Conservation (phyloP, 495 filamentous ascomycete genomes). For the Amphirosellinia nigrospora region DNA sequence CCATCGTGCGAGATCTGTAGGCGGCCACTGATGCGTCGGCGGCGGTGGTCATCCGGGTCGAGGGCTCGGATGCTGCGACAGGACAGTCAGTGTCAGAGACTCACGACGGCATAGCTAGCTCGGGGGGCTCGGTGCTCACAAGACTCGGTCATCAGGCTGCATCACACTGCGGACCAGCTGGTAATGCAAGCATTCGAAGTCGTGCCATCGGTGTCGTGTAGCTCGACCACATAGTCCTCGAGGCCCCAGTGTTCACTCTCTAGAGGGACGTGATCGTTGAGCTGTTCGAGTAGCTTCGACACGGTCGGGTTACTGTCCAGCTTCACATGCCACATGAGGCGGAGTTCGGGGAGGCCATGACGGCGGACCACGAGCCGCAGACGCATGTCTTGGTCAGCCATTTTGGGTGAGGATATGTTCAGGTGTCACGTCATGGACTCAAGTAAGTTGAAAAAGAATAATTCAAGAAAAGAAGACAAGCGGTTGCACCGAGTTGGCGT, state of each 20-base stretch:
- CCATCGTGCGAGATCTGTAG: conserved; percentile 83
- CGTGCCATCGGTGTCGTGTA: conserved; percentile 60
- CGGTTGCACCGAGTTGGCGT: not conserved
- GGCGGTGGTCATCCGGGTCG: conserved; percentile 73
- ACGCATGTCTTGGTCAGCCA: conserved; percentile 63
- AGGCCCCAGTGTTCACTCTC: conserved; percentile 86
- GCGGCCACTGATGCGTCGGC: conserved; percentile 77
- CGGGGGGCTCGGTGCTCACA: conserved; percentile 32
- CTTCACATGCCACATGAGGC: conserved; percentile 73
- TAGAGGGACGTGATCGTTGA: conserved; percentile 84
- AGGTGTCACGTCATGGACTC: not conserved
- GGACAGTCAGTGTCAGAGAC: conserved; percentile 23
- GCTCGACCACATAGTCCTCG: conserved; percentile 90
- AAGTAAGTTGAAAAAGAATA: not conserved
- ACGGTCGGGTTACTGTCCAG: conserved; percentile 68
- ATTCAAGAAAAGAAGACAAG: too few relatives aligned
- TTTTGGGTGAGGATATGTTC: conserved; percentile 10
- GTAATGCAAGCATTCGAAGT: conserved; percentile 92
- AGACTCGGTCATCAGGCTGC: conserved; percentile 83
- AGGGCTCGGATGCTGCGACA: conserved; percentile 77
- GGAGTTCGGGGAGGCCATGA: conserved; percentile 75
- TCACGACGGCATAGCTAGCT: conserved; percentile 43
- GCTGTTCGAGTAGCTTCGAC: conserved; percentile 78
- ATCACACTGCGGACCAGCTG: conserved; percentile 71
- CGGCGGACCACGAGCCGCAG: conserved; percentile 83